phyloP scores from a whole-genome alignment of 1,139 yeast genomes.

The Geotrichum klebahnii region DNA sequence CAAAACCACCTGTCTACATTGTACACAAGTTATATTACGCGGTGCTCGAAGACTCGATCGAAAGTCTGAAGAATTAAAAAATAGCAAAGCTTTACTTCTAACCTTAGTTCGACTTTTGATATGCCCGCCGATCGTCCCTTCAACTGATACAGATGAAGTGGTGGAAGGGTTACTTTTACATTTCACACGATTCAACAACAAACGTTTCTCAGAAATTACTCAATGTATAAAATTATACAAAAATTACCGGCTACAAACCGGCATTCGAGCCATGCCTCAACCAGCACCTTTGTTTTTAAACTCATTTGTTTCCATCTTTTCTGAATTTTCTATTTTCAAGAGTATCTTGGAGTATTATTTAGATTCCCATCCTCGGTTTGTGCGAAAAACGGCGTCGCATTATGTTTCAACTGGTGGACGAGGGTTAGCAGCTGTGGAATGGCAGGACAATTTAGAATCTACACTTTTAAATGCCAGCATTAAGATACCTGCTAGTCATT shows the following conservation, averaged over 20 bases:
- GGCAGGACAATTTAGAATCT: constrained; percentile 7
- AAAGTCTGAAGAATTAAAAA: neutral
- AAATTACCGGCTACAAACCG: neutral
- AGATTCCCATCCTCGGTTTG: constrained; percentile 3
- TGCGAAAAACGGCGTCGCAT: constrained; percentile 1
- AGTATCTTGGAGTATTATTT: neutral
- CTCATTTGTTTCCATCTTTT: neutral
- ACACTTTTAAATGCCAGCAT: neutral
- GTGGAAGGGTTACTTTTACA: neutral
- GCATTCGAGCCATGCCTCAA: neutral
- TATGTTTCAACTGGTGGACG: neutral
- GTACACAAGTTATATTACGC: neutral
- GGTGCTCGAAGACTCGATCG: neutral
- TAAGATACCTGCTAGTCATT: neutral
- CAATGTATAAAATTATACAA: neutral
- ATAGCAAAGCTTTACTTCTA: neutral
- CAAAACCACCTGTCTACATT: neutral
- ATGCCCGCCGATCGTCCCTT: too few species aligned
- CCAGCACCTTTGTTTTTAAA: neutral
- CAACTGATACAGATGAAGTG: neutral
- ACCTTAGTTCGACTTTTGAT: neutral
- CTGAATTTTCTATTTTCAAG: neutral
- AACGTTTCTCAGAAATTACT: neutral
- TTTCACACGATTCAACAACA: neutral
- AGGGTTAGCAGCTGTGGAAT: constrained; percentile 4